Evolutionary conservation across 2,329 filamentous ascomycete genomes (phyloP), one percentile per base, ranked within the genome.

Genomic region (Didymella exigua): DNA sequence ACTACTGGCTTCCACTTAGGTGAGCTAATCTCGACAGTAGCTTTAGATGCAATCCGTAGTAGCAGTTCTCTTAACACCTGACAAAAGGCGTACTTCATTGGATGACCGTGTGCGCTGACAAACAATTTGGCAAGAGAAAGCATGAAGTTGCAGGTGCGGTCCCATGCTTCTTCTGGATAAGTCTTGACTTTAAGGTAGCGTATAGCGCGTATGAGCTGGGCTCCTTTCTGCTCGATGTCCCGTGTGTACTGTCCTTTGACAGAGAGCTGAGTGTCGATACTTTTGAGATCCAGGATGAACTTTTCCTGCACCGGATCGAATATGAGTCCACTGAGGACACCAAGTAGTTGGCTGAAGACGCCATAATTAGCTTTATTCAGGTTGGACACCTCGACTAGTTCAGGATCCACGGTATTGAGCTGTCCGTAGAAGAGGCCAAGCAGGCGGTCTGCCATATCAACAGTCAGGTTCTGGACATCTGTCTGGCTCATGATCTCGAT

Each of bases 341-440:
- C 95, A 1, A 99, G 84, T 3, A 99, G 80, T 67, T 96, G 90
- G 18, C 91, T 89, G 72, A 97, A 97, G 2, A 99, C 86, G 55
- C 91, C 90, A 93, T 93, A 99, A 68, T 99, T 99, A 13, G 95
- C 90, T 76, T 95, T 86, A 62, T 92, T 91, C 21, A 98, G 80
- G 0, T 90, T 87, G 0, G 92, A 96, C 8, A 88, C 81, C 58
- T 86, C 80, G 3, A 93, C 79, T 67, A 93, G 87, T 7, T 96
- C 91, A 0, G 90, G 87, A 57, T 98, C 93, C 7, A 92, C 89
- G 40, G 89, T 89, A 69, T 93, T 96, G 9, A 99, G 82, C 73
- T 98, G 95, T n/a, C 89, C 89, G 73, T 98, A 99, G 49, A 99
- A 96, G 56, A 99, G 96, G 60, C 88, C 91, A 72, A 98, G 93